phyloP scores from a whole-genome alignment of 2,329 filamentous ascomycete species.

The Mycocentrospora acerina region DNA sequence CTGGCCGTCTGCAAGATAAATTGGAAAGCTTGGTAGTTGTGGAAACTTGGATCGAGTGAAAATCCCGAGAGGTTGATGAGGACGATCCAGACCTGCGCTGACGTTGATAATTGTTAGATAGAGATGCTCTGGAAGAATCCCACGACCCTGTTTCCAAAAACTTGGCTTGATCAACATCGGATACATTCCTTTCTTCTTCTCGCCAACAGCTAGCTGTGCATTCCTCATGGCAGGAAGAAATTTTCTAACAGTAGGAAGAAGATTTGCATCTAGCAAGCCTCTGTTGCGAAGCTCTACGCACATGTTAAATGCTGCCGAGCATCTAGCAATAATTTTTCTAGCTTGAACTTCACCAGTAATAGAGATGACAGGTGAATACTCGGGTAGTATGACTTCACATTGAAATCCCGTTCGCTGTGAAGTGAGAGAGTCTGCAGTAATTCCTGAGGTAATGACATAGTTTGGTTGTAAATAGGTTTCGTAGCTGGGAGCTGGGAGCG shows the following conservation, averaged over 20 bases:
- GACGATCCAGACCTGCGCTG: conserved; percentile 58
- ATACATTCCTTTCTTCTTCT: conserved; percentile 74
- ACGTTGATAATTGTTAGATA: conserved; percentile 66
- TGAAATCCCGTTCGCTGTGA: conserved; percentile 36
- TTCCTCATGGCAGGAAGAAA: conserved; percentile 81
- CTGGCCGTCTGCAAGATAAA: conserved; percentile 69
- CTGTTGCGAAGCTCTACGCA: conserved; percentile 69
- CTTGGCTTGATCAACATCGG: conserved; percentile 76
- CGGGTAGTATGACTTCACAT: conserved; percentile 79
- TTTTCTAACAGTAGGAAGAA: conserved; percentile 73
- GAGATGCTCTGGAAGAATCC: conserved; percentile 53
- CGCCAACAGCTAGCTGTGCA: conserved; percentile 76
- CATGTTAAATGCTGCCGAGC: conserved; percentile 82
- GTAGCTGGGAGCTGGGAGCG: conserved; percentile 57
- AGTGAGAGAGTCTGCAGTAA: conserved; percentile 8
- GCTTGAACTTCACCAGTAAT: conserved; percentile 63
- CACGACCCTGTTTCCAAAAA: conserved; percentile 62
- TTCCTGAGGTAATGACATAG: conserved; percentile 58
- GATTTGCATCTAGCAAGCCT: conserved; percentile 69
- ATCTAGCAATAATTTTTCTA: conserved; percentile 79
- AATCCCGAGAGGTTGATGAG: conserved; percentile 66
- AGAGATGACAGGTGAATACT: conserved; percentile 69
- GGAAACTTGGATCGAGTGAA: conserved; percentile 69
- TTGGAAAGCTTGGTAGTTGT: conserved; percentile 63
- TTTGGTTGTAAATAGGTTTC: conserved; percentile 51